These are phyloP conservation scores for Aspergillus sp. DNA, from an alignment of 2,329 filamentous ascomycete genomes.

Conservation along the genomic window DNA sequence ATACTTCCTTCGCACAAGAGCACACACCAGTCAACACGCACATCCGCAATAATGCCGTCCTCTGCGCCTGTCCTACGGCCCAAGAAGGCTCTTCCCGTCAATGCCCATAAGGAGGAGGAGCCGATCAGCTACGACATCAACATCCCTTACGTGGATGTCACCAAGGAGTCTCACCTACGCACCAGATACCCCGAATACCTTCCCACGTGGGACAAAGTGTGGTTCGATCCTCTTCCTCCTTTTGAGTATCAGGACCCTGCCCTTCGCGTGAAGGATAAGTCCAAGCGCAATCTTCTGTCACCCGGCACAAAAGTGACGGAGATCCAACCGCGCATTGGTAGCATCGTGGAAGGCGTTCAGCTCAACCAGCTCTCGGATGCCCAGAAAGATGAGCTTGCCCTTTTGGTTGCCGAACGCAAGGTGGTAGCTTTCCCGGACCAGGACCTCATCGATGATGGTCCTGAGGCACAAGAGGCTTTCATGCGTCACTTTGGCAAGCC, in stretches of 20 bases:
- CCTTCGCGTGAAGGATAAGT: constrained; percentile 44
- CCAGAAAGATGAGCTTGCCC: constrained; percentile 55
- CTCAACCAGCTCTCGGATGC: constrained; percentile 49
- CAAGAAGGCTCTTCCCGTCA: constrained; percentile 26
- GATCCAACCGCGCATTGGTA: constrained; percentile 48
- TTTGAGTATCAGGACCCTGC: constrained; percentile 52
- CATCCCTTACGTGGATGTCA: constrained; percentile 49
- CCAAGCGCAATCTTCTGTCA: constrained; percentile 40
- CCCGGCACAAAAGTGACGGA: constrained; percentile 36
- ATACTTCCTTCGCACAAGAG: background rate
- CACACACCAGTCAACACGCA: background rate
- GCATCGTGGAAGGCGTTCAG: constrained; percentile 48
- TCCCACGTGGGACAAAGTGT: constrained; percentile 50
- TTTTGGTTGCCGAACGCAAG: constrained; percentile 69
- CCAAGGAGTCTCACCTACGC: constrained; percentile 38
- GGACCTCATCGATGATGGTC: constrained; percentile 50
- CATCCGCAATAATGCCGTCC: constrained; percentile 32
- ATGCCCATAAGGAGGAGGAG: constrained; percentile 30
- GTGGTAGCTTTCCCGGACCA: constrained; percentile 56
- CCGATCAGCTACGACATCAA: constrained; percentile 52
- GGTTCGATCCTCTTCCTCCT: constrained; percentile 48
- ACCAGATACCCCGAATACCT: constrained; percentile 50
- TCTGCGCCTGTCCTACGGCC: constrained; percentile 33
- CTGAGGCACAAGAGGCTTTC: constrained; percentile 46
- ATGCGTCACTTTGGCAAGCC: constrained; percentile 50